A percentile compares a stretch with the other conserved stretches of the same genome.
These are phyloP conservation scores for Fusarium falciforme DNA, from an alignment of 2,329 filamentous ascomycete species.

Conservation along the genomic window DNA sequence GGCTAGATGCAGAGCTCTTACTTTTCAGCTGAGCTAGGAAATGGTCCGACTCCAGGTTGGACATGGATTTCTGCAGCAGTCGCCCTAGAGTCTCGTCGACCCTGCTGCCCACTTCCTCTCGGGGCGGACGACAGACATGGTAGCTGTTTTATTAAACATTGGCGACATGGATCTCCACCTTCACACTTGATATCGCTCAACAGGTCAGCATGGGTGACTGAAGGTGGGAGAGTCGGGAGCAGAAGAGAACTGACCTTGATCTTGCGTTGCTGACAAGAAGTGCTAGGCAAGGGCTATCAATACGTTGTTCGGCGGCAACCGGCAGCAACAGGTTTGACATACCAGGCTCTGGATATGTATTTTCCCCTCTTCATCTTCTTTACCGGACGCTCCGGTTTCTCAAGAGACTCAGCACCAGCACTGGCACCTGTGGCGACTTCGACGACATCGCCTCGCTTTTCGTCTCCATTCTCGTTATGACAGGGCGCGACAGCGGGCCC, in stretches of 20 bases:
- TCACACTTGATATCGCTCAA: slow-evolving; percentile 14
- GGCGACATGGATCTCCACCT: slow-evolving; percentile 28
- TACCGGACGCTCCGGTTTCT: slow-evolving; percentile 8
- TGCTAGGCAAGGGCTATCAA: background rate
- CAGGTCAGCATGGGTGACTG: background rate
- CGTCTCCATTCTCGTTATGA: background rate
- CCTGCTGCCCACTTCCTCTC: slow-evolving; percentile 12
- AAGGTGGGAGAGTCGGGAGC: background rate
- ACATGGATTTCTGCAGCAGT: background rate
- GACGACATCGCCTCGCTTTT: background rate
- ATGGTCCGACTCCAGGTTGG: background rate
- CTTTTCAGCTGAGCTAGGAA: background rate
- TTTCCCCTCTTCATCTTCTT: slow-evolving; percentile 36
- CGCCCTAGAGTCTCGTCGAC: background rate
- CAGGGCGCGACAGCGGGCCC: background rate
- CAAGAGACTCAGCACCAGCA: background rate
- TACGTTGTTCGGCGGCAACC: background rate
- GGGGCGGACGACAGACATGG: slow-evolving; percentile 17
- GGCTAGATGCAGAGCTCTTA: background rate
- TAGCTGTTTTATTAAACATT: slow-evolving; percentile 23
- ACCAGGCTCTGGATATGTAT: slow-evolving; percentile 37
- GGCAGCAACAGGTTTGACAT: background rate
- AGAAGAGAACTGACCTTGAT: slow-evolving; percentile 22
- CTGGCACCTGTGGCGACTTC: background rate
- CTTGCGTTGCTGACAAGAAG: slow-evolving; percentile 33